Evolutionary conservation across 805 yeast species (phyloP).

Genomic region (Pichia eremophila): DNA sequence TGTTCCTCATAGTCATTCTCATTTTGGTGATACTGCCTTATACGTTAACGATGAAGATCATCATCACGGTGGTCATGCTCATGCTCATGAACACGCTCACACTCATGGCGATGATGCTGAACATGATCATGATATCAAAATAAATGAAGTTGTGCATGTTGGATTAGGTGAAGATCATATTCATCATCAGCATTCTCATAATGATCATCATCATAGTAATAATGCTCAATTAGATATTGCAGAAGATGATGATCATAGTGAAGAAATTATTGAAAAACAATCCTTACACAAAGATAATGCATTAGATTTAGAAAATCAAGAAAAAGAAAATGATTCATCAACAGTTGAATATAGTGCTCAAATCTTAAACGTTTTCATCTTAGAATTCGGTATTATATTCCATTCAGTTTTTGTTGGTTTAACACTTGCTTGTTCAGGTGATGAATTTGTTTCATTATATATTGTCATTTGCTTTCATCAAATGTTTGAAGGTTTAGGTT

Average conservation of each 20-base stretch:
- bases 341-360: constrained; percentile 40
- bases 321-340: background rate
- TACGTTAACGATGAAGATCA: constrained; percentile 7
- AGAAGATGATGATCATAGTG: too few species aligned
- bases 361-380: constrained; percentile 43
- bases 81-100: background rate
- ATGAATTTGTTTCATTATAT: constrained; percentile 62
- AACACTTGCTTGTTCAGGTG: constrained; percentile 69
- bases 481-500: constrained; percentile 77
- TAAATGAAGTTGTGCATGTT: background rate
- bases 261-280: background rate
- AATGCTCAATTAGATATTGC: background rate
- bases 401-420: constrained; percentile 80
- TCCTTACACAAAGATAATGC: background rate
- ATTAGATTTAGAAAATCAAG: background rate
- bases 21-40: constrained; percentile 38
- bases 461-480: constrained; percentile 69
- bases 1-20: constrained; percentile 39
- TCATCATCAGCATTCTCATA: background rate
- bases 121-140: background rate
- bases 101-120: background rate
- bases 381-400: constrained; percentile 75
- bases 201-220: background rate
- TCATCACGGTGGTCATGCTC: background rate
- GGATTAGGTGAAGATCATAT: background rate